Evolutionary conservation across 192 early-diverging fungal species (phyloP).

Genomic region (Allomyces arbusculus): DNA sequence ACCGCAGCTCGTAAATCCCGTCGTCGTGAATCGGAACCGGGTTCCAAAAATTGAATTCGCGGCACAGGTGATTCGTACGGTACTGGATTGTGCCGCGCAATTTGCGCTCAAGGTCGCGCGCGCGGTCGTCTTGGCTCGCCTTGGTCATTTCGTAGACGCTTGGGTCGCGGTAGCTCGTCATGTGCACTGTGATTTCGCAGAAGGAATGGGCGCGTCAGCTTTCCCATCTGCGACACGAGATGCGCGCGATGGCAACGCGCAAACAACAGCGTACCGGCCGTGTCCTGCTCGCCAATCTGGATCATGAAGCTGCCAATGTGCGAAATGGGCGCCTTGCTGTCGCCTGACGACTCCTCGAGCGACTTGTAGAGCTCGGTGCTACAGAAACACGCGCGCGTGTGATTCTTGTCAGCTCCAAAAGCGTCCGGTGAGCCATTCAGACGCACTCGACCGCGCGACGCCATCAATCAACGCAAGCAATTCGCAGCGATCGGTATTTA

Average conservation of each 20-base stretch:
- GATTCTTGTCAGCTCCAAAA: not conserved
- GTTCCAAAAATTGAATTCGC: conserved; percentile 86
- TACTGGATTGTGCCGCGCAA: conserved; percentile 47
- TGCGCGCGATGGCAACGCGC: not conserved
- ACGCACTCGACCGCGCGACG: not conserved
- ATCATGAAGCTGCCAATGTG: no score
- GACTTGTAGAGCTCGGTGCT: conserved; percentile 13
- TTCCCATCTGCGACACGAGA: not conserved
- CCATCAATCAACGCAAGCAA: not conserved
- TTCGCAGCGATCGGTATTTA: conserved; percentile 1
- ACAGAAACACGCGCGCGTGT: conserved; percentile 2
- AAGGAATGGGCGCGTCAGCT: not conserved
- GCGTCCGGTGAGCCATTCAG: not conserved
- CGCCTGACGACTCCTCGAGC: conserved; percentile 30
- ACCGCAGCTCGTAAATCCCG: conserved; percentile 80
- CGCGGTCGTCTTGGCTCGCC: conserved; percentile 12
- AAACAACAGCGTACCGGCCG: conserved; percentile 11
- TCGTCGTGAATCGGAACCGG: conserved; percentile 48
- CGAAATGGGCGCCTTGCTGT: conserved; percentile 6
- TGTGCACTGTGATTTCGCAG: not conserved
- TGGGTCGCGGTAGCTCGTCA: not conserved
- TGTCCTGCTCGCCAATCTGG: not conserved
- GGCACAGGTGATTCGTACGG: conserved; percentile 63
- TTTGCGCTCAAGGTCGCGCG: conserved; percentile 40
- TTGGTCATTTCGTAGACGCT: not conserved